Evolutionary conservation across 2,329 filamentous ascomycete genomes (phyloP).

Genomic region (Fusarium dlaminii): DNA sequence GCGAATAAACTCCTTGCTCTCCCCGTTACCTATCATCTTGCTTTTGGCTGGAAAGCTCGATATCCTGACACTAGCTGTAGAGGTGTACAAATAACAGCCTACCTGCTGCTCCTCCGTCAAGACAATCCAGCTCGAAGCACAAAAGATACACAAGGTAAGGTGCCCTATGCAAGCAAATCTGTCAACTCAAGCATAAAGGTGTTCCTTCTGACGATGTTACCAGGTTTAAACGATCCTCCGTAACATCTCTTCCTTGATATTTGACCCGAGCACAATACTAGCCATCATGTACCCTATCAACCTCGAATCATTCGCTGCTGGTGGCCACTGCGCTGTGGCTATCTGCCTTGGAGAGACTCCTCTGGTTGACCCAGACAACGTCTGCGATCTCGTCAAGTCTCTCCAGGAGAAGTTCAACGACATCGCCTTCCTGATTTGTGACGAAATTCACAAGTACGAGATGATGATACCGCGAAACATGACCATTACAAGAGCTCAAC

Average conservation of each 20-base stretch:
- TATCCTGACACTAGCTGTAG: fast-evolving
- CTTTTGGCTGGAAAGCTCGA: no score
- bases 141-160: not conserved
- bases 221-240: no score
- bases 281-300: not conserved
- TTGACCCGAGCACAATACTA: not conserved
- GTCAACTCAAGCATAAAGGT: not conserved
- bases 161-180: not conserved
- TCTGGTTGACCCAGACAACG: not conserved
- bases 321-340: not conserved
- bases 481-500: not conserved
- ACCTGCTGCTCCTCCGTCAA: not conserved
- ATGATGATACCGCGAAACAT: not conserved
- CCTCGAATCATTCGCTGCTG: not conserved
- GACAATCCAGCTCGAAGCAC: not conserved
- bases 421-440: not conserved
- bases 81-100: fast-evolving
- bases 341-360: not conserved
- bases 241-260: not conserved
- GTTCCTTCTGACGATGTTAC: fast-evolving
- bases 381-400: not conserved
- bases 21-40: no score
- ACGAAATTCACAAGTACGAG: slow-evolving; percentile 2
- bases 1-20: not conserved
- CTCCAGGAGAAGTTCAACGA: not conserved